Evolutionary conservation across 2,329 filamentous ascomycete species (phyloP).

Genomic region (Seiridium unicorne): DNA sequence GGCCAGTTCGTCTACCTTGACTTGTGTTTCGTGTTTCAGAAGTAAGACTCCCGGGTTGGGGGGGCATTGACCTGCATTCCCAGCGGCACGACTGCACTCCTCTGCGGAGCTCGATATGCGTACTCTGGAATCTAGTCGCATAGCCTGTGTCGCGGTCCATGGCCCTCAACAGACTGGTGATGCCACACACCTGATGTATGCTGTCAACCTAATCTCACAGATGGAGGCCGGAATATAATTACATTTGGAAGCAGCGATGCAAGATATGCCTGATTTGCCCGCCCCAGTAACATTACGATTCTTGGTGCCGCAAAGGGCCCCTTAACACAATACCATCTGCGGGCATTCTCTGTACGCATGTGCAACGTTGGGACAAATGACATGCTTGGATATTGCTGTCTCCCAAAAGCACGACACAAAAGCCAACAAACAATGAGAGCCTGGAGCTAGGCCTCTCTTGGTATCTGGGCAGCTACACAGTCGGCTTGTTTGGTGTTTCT

Average conservation of each 20-base stretch:
- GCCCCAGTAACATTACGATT: no score
- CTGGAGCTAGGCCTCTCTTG: neutral
- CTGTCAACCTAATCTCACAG: no score
- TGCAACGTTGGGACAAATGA: neutral
- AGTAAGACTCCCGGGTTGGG: neutral
- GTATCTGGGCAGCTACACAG: neutral
- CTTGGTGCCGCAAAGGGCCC: no score
- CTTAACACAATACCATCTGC: no score
- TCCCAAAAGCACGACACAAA: neutral
- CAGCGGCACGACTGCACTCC: neutral
- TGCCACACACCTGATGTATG: no score
- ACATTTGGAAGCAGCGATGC: no score
- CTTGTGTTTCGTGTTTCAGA: conserved; percentile 11
- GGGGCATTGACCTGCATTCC: conserved; percentile 7
- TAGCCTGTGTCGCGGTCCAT: no score
- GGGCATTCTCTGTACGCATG: no score
- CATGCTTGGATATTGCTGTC: neutral
- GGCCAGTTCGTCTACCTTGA: neutral
- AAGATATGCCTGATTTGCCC: no score
- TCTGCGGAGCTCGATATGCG: neutral
- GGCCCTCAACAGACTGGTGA: no score
- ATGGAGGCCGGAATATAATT: no score
- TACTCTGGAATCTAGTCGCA: no score
- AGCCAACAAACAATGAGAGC: neutral
- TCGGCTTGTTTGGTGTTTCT: neutral